Percentiles rank a stretch among this genome's conserved stretches.
phyloP scores from a whole-genome alignment of 164 flowering plant genomes.

The Magnolia sinica region DNA sequence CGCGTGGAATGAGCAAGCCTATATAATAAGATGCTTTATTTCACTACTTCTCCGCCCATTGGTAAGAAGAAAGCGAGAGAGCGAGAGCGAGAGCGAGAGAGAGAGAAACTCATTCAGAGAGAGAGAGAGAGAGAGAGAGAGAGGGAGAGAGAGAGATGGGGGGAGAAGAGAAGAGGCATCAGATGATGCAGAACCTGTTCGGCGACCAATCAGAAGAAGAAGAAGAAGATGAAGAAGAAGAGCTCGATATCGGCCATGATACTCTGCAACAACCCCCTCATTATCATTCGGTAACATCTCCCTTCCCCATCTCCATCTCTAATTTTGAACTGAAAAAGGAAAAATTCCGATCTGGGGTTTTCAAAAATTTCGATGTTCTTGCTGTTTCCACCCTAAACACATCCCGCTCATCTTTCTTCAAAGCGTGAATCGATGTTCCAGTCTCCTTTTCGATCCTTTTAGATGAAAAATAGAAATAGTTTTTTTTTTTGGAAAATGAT shows the following conservation, averaged over 20 bases:
- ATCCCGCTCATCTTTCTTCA: not conserved
- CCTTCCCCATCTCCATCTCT: not conserved
- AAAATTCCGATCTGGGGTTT: not conserved
- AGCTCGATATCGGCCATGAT: conserved; percentile 26
- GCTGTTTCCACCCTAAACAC: not conserved
- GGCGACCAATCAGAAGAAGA: conserved; percentile 40
- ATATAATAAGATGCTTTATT: too few species aligned
- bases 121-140: conserved; percentile 1
- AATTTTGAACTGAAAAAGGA: not conserved
- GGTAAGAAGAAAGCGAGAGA: not conserved
- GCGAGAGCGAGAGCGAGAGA: not conserved
- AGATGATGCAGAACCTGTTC: conserved; percentile 39
- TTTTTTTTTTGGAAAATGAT: not conserved
- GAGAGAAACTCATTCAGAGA: not conserved
- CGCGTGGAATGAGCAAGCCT: too few species aligned
- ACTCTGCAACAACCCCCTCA: conserved; percentile 8
- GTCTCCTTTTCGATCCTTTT: not conserved
- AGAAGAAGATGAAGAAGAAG: conserved; percentile 28
- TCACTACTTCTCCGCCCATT: not conserved
- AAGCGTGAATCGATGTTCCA: not conserved
- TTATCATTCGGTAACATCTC: conserved; percentile 24
- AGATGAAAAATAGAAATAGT: not conserved
- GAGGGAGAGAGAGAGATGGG: conserved; percentile 20
- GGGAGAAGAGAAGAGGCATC: conserved; percentile 36
- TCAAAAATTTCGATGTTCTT: not conserved